A percentile compares a stretch with the other conserved stretches of the same genome.
Conservation (phyloP, 495 filamentous ascomycete genomes). For the Talaromyces adpressus region DNA sequence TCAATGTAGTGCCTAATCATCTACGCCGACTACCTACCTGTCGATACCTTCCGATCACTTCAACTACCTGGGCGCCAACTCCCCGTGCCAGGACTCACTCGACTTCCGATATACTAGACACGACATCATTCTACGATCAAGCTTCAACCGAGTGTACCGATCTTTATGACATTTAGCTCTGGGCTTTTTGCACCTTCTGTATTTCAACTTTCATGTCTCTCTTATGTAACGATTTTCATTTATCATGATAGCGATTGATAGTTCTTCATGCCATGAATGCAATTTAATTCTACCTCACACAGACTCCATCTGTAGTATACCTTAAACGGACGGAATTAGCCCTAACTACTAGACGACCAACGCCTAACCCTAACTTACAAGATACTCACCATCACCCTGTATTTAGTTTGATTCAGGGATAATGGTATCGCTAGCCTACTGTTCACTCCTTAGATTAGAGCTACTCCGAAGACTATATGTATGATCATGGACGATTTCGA, state of each 20-base stretch:
- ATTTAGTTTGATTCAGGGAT: not conserved
- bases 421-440: too few relatives aligned
- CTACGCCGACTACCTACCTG: not conserved
- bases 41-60: not conserved
- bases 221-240: not conserved
- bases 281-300: not conserved
- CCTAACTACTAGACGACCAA: not conserved
- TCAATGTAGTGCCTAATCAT: conserved; percentile 1
- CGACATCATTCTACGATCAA: not conserved
- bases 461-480: not conserved
- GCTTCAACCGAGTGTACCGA: not conserved
- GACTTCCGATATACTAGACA: not conserved
- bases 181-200: not conserved
- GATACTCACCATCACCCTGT: not conserved
- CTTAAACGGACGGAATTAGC: not conserved
- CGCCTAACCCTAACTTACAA: not conserved
- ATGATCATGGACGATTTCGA: not conserved
- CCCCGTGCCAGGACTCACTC: not conserved
- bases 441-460: too few relatives aligned
- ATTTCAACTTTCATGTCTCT: not conserved
- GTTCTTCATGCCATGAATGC: not conserved
- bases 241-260: conserved; percentile 1
- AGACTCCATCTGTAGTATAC: not conserved
- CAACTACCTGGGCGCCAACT: not conserved
- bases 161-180: not conserved